Evolutionary conservation across 192 early-diverging fungal species (phyloP), one percentile per base, ranked within the genome.

Genomic region (Entomortierella lignicola): DNA sequence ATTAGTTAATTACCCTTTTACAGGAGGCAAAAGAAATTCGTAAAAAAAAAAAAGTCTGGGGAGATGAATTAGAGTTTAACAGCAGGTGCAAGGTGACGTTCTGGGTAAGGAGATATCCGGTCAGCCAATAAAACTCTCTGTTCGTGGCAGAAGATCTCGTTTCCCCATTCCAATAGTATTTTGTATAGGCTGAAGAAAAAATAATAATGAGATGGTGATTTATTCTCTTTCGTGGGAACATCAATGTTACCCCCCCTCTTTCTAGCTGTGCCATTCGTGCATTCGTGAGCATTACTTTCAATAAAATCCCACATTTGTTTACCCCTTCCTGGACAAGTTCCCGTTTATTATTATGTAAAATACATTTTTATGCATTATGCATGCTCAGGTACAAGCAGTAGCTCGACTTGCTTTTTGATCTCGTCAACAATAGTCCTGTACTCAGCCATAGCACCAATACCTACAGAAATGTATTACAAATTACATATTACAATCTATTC

Each of bases 381-480:
- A n/a, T n/a, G n/a, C n/a, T 54, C 6, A 31, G 7, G 17, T 15
- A 55, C 15, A 18, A 42, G 11, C 61, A 47, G 50, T 18, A 23
- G 29, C 20, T 55, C 55, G 26, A 69, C 66, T 30, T 77, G 66
- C 37, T 58, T 62, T 50, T 75, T 68, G 37, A 81, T 77, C 62
- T 55, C 71, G 4, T 83, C 57, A 43, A 86, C 89, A 62, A 97
- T 96, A 15, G 82, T 83, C 11, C 65, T 82, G 25, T 89, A 86
- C 66, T 95, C 94, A 5, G 93, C 95, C 95, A 98, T 97, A 0
- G 94, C 96, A 21, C 96, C 96, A 63, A 94, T 59, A 23, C 91
- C 91, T 90, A 65, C 23, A 4, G 58, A 29, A 27, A 18, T n/a
- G 18, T 42, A 21, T 27, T 4, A 7, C 34, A 29, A 26, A 8